Percentiles rank a stretch among this genome's conserved stretches.
phyloP scores from a whole-genome alignment of 2,329 filamentous ascomycete genomes.

The Venturia nashicola region DNA sequence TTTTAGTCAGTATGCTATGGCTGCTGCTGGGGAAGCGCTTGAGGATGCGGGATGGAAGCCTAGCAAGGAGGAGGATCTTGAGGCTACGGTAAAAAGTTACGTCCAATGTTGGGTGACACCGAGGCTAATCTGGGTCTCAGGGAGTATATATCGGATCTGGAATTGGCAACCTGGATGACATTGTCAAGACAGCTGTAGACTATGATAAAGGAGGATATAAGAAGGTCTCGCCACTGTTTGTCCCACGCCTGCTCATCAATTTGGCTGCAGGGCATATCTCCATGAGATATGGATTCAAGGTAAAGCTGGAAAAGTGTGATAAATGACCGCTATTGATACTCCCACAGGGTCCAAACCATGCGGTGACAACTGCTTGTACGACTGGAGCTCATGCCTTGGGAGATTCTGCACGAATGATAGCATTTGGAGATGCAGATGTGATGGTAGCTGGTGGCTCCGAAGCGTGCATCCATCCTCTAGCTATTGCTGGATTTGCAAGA shows the following conservation, averaged over 20 bases:
- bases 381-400: slow-evolving; percentile 92
- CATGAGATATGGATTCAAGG: slow-evolving; percentile 75
- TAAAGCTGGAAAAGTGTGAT: slow-evolving; percentile 15
- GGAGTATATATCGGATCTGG: slow-evolving; percentile 91
- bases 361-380: slow-evolving; percentile 88
- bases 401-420: slow-evolving; percentile 84
- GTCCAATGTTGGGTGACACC: slow-evolving; percentile 11
- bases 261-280: slow-evolving; percentile 89
- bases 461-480: slow-evolving; percentile 88
- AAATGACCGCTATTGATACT: neutral
- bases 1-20: slow-evolving; percentile 86
- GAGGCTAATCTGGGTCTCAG: slow-evolving; percentile 19
- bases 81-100: slow-evolving; percentile 46
- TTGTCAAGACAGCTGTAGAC: slow-evolving; percentile 70
- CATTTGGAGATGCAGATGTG: slow-evolving; percentile 81
- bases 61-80: slow-evolving; percentile 45
- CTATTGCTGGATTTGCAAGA: slow-evolving; percentile 81
- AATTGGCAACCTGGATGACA: slow-evolving; percentile 85
- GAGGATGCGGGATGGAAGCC: slow-evolving; percentile 69
- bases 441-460: slow-evolving; percentile 96
- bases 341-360: slow-evolving; percentile 65
- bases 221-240: slow-evolving; percentile 87
- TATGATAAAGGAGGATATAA: slow-evolving; percentile 71
- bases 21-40: slow-evolving; percentile 75
- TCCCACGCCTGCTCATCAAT: slow-evolving; percentile 87